These are phyloP conservation scores for Candida corydali DNA, from an alignment of 805 yeast species.

Conservation along the genomic window DNA sequence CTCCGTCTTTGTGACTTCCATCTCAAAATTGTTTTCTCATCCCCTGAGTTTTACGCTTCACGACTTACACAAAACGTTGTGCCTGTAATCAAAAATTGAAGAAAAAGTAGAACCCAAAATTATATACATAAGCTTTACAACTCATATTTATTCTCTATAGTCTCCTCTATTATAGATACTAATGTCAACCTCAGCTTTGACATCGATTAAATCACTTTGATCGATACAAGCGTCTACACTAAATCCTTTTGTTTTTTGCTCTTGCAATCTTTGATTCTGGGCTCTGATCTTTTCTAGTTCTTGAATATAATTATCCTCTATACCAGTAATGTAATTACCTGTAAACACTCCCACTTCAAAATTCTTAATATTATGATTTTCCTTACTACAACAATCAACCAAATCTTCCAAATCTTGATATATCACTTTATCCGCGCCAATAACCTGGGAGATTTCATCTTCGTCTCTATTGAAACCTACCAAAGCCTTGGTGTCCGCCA, in stretches of 20 bases:
- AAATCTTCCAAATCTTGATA: slow-evolving; percentile 85
- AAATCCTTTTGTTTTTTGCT: slow-evolving; percentile 32
- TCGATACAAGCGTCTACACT: slow-evolving; percentile 41
- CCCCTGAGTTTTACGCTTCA: too few species aligned
- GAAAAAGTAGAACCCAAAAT: too few species aligned
- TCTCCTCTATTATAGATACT: slow-evolving; percentile 58
- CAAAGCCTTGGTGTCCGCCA: slow-evolving; percentile 90
- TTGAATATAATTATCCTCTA: slow-evolving; percentile 73
- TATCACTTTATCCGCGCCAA: slow-evolving; percentile 89
- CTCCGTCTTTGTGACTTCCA: too few species aligned
- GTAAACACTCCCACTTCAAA: slow-evolving; percentile 98
- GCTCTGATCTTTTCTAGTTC: slow-evolving; percentile 84
- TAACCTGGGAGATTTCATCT: slow-evolving; percentile 66
- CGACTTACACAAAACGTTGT: too few species aligned
- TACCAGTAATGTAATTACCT: slow-evolving; percentile 92
- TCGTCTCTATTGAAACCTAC: slow-evolving; percentile 82
- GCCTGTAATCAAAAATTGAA: too few species aligned
- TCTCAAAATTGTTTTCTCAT: too few species aligned
- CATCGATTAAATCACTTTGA: slow-evolving; percentile 49
- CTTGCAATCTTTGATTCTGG: slow-evolving; percentile 56
- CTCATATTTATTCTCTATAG: slow-evolving; percentile 21
- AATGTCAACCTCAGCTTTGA: slow-evolving; percentile 72
- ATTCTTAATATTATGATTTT: slow-evolving; percentile 45
- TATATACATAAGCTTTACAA: too few species aligned
- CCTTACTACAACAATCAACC: slow-evolving; percentile 61